Evolutionary conservation across 192 early-diverging fungal genomes (phyloP).

Genomic region (Pilobolus umbonatus): DNA sequence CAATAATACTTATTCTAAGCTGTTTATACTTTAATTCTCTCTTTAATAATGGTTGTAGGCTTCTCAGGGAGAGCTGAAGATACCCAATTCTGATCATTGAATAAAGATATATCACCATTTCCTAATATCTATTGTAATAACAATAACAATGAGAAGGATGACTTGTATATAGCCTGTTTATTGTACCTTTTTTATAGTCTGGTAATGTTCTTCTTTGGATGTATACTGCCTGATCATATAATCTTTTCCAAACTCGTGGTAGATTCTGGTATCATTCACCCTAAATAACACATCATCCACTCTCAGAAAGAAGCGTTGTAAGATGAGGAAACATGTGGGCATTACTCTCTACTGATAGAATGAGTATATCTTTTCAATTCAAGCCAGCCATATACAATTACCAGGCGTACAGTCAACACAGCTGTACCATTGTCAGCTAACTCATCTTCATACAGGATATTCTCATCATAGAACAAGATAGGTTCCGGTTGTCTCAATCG

Average conservation of each 20-base stretch:
- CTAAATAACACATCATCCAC: constrained; percentile 93
- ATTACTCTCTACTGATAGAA: constrained; percentile 72
- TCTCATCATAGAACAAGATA: constrained; percentile 93
- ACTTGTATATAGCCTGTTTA: background rate
- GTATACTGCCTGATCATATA: constrained; percentile 68
- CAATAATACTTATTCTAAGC: background rate
- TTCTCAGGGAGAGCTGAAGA: constrained; percentile 37
- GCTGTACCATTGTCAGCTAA: constrained; percentile 92
- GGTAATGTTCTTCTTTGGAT: constrained; percentile 59
- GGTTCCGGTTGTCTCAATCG: constrained; percentile 72
- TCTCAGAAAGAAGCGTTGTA: constrained; percentile 85
- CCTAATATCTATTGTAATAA: constrained; percentile 38
- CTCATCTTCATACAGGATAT: constrained; percentile 94
- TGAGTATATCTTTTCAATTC: constrained; percentile 3
- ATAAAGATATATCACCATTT: constrained; percentile 47
- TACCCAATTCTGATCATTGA: constrained; percentile 58
- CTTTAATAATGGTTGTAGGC: background rate
- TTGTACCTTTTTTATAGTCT: constrained; percentile 52
- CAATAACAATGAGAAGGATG: constrained; percentile 3
- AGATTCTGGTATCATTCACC: constrained; percentile 84
- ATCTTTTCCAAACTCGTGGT: constrained; percentile 77
- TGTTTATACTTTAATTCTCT: constrained; percentile 5
- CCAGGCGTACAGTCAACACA: constrained; percentile 71
- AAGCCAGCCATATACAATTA: constrained; percentile 26
- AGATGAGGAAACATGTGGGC: constrained; percentile 83